These are phyloP conservation scores for Pachyrhizus erosus DNA, from an alignment of 306 rosid species.

Conservation along the genomic window DNA sequence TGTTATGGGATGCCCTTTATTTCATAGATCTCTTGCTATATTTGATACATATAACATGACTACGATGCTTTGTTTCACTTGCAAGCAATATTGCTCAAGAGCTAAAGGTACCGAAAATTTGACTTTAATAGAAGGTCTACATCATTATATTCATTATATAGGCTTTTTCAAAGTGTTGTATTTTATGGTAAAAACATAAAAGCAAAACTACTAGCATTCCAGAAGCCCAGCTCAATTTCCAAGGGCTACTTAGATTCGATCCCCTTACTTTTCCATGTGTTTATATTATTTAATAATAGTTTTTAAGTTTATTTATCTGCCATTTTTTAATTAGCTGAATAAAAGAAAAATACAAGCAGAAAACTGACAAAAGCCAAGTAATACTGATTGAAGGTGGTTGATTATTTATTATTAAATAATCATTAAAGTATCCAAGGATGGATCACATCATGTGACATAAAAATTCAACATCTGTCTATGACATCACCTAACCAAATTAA, in stretches of 20 bases:
- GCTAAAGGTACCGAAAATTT: conserved; percentile 43
- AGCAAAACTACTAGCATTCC: conserved; percentile 31
- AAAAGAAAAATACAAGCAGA: background rate
- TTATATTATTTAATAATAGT: background rate
- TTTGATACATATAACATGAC: conserved; percentile 18
- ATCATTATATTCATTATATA: conserved; percentile 39
- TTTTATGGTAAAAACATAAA: conserved; percentile 32
- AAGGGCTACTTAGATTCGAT: conserved; percentile 37
- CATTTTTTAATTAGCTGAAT: background rate
- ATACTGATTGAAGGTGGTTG: background rate
- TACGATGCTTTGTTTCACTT: conserved; percentile 53
- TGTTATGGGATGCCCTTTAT: conserved; percentile 27
- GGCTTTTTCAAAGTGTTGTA: conserved; percentile 35
- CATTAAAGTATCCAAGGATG: conserved; percentile 41
- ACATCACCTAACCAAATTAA: conserved; percentile 37
- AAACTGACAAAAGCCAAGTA: conserved; percentile 26
- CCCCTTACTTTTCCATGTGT: background rate
- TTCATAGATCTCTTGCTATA: conserved; percentile 27
- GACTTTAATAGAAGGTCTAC: conserved; percentile 55
- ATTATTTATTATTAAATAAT: background rate
- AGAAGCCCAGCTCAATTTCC: conserved; percentile 37
- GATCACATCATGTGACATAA: conserved; percentile 31
- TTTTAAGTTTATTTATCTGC: background rate
- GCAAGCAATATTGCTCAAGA: conserved; percentile 54
- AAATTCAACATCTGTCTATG: conserved; percentile 36